Evolutionary conservation across 768 basidiomycete genomes (phyloP).

Genomic region (Termitomyces titanicus): DNA sequence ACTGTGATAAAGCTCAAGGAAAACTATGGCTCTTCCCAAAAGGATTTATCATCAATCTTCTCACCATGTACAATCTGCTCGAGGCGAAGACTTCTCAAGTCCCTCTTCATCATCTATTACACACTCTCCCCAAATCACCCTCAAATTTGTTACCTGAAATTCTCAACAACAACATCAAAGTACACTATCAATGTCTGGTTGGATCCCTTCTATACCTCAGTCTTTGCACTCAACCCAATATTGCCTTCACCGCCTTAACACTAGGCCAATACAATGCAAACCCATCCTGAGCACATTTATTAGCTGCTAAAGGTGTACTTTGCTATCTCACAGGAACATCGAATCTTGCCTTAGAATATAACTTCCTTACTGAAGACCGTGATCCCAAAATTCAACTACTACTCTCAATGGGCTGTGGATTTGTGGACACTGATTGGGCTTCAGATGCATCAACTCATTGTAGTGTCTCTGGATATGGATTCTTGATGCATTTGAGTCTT

Average conservation of each 20-base stretch:
- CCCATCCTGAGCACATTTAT: too few relatives aligned
- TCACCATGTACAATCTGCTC: conserved; percentile 10
- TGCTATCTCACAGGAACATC: too few relatives aligned
- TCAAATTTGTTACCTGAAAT: conserved; percentile 10
- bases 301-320: too few relatives aligned
- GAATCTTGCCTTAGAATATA: too few relatives aligned
- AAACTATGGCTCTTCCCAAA: conserved; percentile 12
- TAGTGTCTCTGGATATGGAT: too few relatives aligned
- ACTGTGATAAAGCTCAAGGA: conserved; percentile 4
- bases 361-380: too few relatives aligned
- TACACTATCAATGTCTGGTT: conserved; percentile 17
- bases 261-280: conserved; percentile 27
- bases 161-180: conserved; percentile 11
- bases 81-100: neutral
- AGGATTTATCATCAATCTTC: conserved; percentile 8
- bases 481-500: conserved; percentile 16
- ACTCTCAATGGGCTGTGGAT: too few relatives aligned
- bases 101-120: neutral
- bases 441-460: too few relatives aligned
- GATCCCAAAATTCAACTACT: too few relatives aligned
- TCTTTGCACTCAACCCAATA: conserved; percentile 30
- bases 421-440: too few relatives aligned
- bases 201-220: conserved; percentile 26
- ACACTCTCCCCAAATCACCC: neutral
- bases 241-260: conserved; percentile 24